Evolutionary conservation across 2,329 filamentous ascomycete species (phyloP).

Genomic region (Hymenotorrendiella dingleyae): DNA sequence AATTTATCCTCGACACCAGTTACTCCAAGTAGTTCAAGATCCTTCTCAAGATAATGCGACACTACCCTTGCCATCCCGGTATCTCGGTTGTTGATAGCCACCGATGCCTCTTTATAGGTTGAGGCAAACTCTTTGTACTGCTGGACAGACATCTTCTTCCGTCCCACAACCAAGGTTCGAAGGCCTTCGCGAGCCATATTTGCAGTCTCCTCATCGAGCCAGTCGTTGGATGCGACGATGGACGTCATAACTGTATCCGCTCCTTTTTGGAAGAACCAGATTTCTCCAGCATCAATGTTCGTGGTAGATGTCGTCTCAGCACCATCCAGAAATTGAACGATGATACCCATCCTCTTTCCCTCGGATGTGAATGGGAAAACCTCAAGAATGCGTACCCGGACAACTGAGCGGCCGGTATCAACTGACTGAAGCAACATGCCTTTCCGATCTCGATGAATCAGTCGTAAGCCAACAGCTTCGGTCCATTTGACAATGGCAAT

Average conservation of each 20-base stretch:
- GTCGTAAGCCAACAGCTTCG: conserved; percentile 79
- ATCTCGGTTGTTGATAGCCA: conserved; percentile 76
- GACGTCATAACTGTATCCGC: conserved; percentile 97
- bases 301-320: conserved; percentile 41
- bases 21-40: conserved; percentile 90
- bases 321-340: conserved; percentile 74
- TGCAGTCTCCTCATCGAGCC: conserved; percentile 97
- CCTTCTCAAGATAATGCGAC: conserved; percentile 73
- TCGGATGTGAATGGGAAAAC: conserved; percentile 98
- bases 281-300: conserved; percentile 60
- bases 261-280: conserved; percentile 98
- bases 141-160: conserved; percentile 71
- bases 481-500: conserved; percentile 98
- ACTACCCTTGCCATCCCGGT: conserved; percentile 75
- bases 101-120: conserved; percentile 71
- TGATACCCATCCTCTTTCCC: conserved; percentile 96
- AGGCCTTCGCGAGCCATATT: conserved; percentile 98
- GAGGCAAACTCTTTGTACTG: conserved; percentile 77
- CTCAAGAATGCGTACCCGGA: conserved; percentile 83
- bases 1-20: conserved; percentile 97
- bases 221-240: conserved; percentile 93
- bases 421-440: conserved; percentile 77
- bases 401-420: conserved; percentile 65
- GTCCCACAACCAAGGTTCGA: conserved; percentile 89
- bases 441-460: conserved; percentile 81